Evolutionary conservation across 164 flowering plant genomes (phyloP).

Genomic region (Annona squamosa): DNA sequence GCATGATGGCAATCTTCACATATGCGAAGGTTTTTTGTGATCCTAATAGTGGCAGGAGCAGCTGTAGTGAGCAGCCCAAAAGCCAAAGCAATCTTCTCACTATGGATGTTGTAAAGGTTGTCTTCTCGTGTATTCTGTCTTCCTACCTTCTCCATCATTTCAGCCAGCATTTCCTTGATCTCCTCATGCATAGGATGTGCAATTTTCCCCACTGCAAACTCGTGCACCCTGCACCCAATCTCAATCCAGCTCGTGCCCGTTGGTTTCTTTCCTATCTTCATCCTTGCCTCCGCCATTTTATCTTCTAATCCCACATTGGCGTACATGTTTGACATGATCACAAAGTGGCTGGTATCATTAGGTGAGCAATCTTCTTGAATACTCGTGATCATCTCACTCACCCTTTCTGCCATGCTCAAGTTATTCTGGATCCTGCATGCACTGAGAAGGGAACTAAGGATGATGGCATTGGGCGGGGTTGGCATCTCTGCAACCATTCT

Average conservation of each 20-base stretch:
- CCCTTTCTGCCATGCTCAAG: constrained; percentile 12
- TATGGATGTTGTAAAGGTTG: constrained; percentile 11
- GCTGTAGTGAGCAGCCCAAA: constrained; percentile 17
- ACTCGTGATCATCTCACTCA: constrained; percentile 9
- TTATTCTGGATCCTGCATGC: constrained; percentile 16
- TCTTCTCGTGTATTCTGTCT: constrained; percentile 3
- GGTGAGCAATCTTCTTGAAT: constrained; percentile 7
- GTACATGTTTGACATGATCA: constrained; percentile 18
- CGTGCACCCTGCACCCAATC: constrained; percentile 20
- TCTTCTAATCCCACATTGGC: constrained; percentile 15
- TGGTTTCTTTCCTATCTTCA: constrained; percentile 21
- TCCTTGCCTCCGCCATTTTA: constrained; percentile 19
- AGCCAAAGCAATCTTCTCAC: constrained; percentile 23
- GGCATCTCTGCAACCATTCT: constrained; percentile 8
- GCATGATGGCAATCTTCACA: constrained; percentile 18
- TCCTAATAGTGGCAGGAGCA: constrained; percentile 11
- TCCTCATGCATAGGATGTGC: constrained; percentile 16
- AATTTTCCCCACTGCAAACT: constrained; percentile 14
- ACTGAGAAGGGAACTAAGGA: constrained; percentile 14
- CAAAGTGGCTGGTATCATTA: constrained; percentile 13
- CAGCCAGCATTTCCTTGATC: constrained; percentile 18
- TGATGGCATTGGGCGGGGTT: constrained; percentile 2
- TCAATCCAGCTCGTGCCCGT: constrained; percentile 20
- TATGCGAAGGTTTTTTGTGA: constrained; percentile 21
- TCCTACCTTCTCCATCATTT: constrained; percentile 10